Conservation (phyloP, 371 early-diverging fungal genomes). For the Mortierella sp. region DNA sequence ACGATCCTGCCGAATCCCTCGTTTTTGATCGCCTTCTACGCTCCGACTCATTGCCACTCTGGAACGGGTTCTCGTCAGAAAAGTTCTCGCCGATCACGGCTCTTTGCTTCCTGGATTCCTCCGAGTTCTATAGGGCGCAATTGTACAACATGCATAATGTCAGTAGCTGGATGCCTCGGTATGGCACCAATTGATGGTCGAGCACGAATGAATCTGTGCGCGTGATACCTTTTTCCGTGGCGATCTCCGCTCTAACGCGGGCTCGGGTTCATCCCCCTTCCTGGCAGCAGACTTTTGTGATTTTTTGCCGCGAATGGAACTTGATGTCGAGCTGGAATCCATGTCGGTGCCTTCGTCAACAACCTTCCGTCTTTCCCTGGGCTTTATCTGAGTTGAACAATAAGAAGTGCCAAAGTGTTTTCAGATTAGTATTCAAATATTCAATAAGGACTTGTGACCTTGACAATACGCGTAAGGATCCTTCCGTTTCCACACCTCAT, state of each 20-base stretch:
- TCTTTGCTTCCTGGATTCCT: neutral
- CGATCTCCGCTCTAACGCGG: neutral
- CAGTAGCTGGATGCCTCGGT: neutral
- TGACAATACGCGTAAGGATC: neutral
- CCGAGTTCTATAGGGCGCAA: neutral
- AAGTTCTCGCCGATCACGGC: slow-evolving; percentile 16
- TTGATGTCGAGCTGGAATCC: neutral
- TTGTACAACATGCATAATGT: neutral
- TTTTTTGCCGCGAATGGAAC: neutral
- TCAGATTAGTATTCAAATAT: neutral
- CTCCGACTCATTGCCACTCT: slow-evolving; percentile 44
- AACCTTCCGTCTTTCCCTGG: neutral
- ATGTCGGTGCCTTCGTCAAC: slow-evolving; percentile 1
- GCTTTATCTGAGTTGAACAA: neutral
- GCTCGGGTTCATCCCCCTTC: neutral
- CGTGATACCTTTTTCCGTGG: slow-evolving; percentile 2
- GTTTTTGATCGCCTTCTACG: slow-evolving; percentile 33
- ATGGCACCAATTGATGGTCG: neutral
- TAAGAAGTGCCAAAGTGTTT: neutral
- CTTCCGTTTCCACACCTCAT: neutral
- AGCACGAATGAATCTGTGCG: neutral
- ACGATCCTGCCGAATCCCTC: slow-evolving; percentile 16
- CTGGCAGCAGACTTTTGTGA: neutral
- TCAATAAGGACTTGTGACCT: neutral
- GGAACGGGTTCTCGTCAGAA: slow-evolving; percentile 45